Evolutionary conservation across 768 basidiomycete species (phyloP), one percentile per base, ranked within the genome.

Genomic region (Boletales sp.): DNA sequence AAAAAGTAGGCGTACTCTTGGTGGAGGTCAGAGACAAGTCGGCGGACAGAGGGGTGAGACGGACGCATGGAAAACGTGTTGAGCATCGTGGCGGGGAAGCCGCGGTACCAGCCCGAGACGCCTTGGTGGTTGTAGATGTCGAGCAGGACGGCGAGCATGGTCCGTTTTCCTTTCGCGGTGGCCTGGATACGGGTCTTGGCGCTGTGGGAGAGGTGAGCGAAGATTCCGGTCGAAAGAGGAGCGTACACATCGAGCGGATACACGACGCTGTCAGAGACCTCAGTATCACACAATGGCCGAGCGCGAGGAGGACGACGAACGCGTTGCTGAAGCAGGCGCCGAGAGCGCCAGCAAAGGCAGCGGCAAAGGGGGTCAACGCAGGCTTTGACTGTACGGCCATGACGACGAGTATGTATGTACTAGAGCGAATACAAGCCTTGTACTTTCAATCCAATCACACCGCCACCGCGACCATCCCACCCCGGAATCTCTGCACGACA

Each of bases 1-100:
- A 95, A 98, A 78, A 99, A 99, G 73, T 99, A 99, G 21, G 96
- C 95, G 64, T 94, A 97, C 82, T 96, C 94, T 96, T 11, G 30
- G 31, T 8, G 4, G n/a, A 21, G 39, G 17, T 31, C 25, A 9
- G n/a, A 41, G 19, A n/a, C 31, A 53, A 14, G 31, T 44, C 31
- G n/a, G 30, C 34, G 34, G 40, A 39, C 4, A 33, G 3, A 11
- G 7, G 32, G 32, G 7, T 31, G 18, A 5, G 56, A 59, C 52
- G 37, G 63, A 94, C 95, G 94, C 84, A 88, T 90, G 34, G 93
- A 95, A 70, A 99, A 99, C 2, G 93, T 96, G 69, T 96, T 97
- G 58, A 98, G 73, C 95, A 98, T 98, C 37, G 90, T 97, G 19
- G 96, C 96, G 33, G 83, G 78, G 66, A 97, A 99, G 2, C 96